Conservation (phyloP, 1,284 basidiomycete species). For the Melampsora abietis-canadensis region DNA sequence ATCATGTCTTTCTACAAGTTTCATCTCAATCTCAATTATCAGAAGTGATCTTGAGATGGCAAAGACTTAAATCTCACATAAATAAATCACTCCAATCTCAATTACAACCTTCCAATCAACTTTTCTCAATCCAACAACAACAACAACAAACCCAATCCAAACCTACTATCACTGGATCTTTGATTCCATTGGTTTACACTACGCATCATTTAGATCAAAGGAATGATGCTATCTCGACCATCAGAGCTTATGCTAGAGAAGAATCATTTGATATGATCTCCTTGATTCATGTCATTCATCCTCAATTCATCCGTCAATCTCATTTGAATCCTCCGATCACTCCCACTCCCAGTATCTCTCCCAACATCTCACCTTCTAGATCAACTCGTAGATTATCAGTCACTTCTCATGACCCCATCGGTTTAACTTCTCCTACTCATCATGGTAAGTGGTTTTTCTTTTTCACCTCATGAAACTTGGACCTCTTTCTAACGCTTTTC, state of each 20-base stretch:
- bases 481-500: no score
- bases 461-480: background rate
- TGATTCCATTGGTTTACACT: background rate
- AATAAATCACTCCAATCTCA: background rate
- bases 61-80: slow-evolving; percentile 17
- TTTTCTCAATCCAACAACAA: background rate
- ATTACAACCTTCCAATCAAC: background rate
- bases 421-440: no score
- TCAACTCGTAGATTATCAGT: slow-evolving; percentile 7
- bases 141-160: background rate
- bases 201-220: background rate
- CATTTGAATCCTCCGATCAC: background rate
- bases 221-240: background rate
- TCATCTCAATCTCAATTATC: slow-evolving; percentile 14
- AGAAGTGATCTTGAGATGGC: slow-evolving; percentile 11
- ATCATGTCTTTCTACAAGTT: slow-evolving; percentile 28
- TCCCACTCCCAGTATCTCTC: background rate
- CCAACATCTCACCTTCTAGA: background rate
- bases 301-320: slow-evolving; percentile 1
- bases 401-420: background rate
- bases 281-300: slow-evolving; percentile 8
- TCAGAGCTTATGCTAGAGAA: slow-evolving; percentile 6
- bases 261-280: slow-evolving; percentile 8
- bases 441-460: no score
- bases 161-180: background rate